Base-by-base conservation (phyloP, 1,139 yeast genomes). In the Yamadazyma blattariae region DNA sequence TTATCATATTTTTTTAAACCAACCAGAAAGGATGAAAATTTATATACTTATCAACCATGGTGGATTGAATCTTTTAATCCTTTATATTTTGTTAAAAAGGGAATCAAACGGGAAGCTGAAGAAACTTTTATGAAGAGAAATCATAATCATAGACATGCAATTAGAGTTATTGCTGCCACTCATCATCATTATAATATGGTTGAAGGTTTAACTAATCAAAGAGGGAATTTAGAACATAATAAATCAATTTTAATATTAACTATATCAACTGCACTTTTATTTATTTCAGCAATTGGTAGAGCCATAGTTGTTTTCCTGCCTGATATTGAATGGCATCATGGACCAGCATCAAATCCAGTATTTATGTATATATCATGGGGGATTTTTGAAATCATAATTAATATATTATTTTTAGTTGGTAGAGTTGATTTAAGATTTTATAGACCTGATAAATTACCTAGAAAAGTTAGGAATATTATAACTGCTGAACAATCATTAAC, bases 31-130 rank as follows among this genome's bases (percentile, higher is more conserved):
- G 73, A 67, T 51, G 70, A 65, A 41, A 57, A 55, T 38, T 56
- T 64, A 39, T 64, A 64, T 49, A 65, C 71, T 7, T 67, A 64
- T 45, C 73, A 67, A 42, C 71, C 73, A 15, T 66, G 72, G 72
- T 67, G 73, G 73, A 61, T 67, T 41, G 70, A 66, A 45, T 57
- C 64, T 12, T 67, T 67, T 44, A 45, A 54, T 23, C 67, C 71
- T 7, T 57, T 62, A 27, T 67, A 67, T 45, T 67, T 64, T 45
- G 71, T 65, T 15, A 50, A 53, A 40, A 56, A 56, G 27, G 54
- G 55, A 16, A 71, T 70, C 1, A 59, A 60, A 10, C 48, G 47
- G 32, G 55, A 58, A 22, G 72, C 72, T 3, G 72, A 60, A 44
- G 63, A 57, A 34, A 52, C 67, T 0, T 66, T 67, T 35, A 61